Base-by-base conservation (phyloP, 208 protist species). In the Leishmania arabica region DNA sequence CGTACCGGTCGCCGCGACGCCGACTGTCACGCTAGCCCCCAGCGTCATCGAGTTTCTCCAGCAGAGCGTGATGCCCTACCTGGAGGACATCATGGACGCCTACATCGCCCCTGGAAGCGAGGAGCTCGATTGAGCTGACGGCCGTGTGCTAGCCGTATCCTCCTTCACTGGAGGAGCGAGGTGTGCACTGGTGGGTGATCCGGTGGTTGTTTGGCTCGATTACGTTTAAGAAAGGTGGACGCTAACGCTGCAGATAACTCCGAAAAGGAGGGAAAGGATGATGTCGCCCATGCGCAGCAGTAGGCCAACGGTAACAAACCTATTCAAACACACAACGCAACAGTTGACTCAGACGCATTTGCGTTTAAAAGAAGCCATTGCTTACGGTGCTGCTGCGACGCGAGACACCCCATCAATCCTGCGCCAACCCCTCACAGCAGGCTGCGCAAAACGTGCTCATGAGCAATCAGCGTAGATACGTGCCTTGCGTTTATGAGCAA, bases 61-160 rank as follows among this genome's bases (percentile, higher is more conserved):
- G 66, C 74, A 83, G 62, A 91, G 95, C 64, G 87, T 97, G 53
- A 70, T 97, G 69, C 92, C 91, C 8, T 92, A 92, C 51, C 73
- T 97, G 27, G 94, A 97, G 69, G 94, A 97, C 76, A 85, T 97
- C 40, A 70, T 95, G 13, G 92, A 97, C 53, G 94, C 92, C 17
- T 97, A 95, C 76, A 68, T 95, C 2, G 83, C 92, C n/a, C 89
- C 89, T 72, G 89, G 87, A 13, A 89, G 86, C 79, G 93, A 92
- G 78, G 87, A 84, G 53, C 72, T 95, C 3, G 91, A 95, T 76
- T 97, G 66, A 71, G 66, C 37, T 74, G 86, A 60, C 34, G 71
- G 74, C 37, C 13, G 21, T 45, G 17, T 31, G 65, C 47, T 42
- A 58, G 47, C 40, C 51, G 24, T 40, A 37, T 37, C 45, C 68